These are phyloP conservation scores for Colletotrichum cuscutae DNA, from an alignment of 2,329 filamentous ascomycete genomes.

Conservation along the genomic window DNA sequence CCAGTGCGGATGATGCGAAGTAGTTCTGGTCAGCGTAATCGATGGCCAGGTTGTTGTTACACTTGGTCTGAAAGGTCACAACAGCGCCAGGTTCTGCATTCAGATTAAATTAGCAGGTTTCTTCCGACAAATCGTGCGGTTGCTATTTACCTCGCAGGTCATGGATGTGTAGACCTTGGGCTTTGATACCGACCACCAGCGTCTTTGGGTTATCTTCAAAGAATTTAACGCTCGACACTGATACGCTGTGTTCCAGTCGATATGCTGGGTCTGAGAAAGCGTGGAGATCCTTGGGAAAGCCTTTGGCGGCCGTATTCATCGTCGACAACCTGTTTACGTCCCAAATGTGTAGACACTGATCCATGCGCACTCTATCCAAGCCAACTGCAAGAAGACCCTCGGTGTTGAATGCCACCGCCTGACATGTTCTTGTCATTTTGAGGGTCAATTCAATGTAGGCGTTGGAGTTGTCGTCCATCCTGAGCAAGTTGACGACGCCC, in stretches of 20 bases:
- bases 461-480: constrained; percentile 77
- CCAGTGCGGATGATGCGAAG: constrained; percentile 82
- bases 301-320: constrained; percentile 57
- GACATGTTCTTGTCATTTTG: constrained; percentile 81
- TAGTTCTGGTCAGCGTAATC: constrained; percentile 86
- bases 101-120: constrained; percentile 35
- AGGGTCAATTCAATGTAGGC: constrained; percentile 74
- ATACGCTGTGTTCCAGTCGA: constrained; percentile 72
- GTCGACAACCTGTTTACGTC: constrained; percentile 73
- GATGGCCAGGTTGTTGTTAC: constrained; percentile 78
- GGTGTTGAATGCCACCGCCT: constrained; percentile 83
- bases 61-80: constrained; percentile 72
- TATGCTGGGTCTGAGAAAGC: constrained; percentile 66
- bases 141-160: constrained; percentile 74
- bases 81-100: constrained; percentile 61
- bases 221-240: constrained; percentile 86
- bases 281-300: constrained; percentile 61
- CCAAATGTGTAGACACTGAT: constrained; percentile 85
- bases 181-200: constrained; percentile 79
- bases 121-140: background rate
- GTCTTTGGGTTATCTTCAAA: constrained; percentile 81
- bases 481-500: constrained; percentile 79
- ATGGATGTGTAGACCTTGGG: constrained; percentile 79
- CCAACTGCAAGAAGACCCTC: constrained; percentile 79
- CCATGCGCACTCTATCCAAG: constrained; percentile 82